Evolutionary conservation across 768 basidiomycete species (phyloP).

Genomic region (Rhizopogon vesiculosus): DNA sequence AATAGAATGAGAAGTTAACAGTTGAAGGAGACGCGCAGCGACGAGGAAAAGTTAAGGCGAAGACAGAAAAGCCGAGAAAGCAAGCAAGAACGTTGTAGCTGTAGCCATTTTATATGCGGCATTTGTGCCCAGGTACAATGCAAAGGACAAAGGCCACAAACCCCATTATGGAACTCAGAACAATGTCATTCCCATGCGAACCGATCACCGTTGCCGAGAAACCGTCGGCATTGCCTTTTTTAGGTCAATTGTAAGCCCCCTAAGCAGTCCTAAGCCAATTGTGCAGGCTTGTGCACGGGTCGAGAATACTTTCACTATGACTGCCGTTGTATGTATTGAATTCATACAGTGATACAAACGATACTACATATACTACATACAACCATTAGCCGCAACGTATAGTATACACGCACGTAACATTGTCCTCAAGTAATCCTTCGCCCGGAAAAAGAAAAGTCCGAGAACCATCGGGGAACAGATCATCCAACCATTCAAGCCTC

Average conservation of each 20-base stretch:
- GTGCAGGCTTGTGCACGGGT: neutral
- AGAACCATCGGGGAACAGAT: neutral
- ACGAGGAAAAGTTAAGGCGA: neutral
- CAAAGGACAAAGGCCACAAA: neutral
- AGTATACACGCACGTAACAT: too few relatives aligned
- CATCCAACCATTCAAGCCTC: constrained; percentile 4
- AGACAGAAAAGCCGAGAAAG: neutral
- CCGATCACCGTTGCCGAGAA: neutral
- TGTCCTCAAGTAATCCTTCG: too few relatives aligned
- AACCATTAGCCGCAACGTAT: too few relatives aligned
- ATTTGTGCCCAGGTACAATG: neutral
- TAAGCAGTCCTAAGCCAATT: neutral
- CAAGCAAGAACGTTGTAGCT: neutral
- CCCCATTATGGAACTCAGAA: neutral
- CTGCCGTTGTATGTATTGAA: too few relatives aligned
- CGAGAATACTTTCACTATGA: too few relatives aligned
- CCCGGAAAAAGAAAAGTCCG: neutral
- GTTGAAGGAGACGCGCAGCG: constrained; percentile 4
- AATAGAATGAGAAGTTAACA: neutral
- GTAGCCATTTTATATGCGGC: constrained; percentile 1
- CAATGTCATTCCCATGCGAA: neutral
- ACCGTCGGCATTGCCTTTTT: neutral
- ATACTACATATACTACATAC: neutral
- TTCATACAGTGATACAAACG: neutral
- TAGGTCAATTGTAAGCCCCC: neutral